Conservation (phyloP, 306 rosid genomes). For the Prunus campanulata region DNA sequence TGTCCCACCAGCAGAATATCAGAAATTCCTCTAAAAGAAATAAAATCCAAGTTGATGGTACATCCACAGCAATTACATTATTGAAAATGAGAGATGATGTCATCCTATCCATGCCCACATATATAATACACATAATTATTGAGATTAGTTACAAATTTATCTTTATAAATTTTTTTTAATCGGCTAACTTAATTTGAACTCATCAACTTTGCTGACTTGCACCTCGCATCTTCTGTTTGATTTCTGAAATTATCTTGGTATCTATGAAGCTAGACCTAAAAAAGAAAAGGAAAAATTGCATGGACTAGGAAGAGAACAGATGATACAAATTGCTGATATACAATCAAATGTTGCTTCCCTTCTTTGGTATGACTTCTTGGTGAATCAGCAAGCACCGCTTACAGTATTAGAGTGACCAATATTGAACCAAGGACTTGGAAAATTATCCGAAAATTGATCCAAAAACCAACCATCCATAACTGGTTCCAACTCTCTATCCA, state of each 20-base stretch:
- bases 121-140: background rate
- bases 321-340: background rate
- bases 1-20: background rate
- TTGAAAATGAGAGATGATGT: background rate
- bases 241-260: background rate
- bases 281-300: background rate
- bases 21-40: background rate
- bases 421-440: constrained; percentile 24
- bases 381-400: constrained; percentile 17
- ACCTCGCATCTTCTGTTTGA: background rate
- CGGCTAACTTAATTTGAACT: background rate
- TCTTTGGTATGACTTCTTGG: background rate
- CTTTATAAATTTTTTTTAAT: background rate
- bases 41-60: constrained; percentile 16
- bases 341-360: background rate
- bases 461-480: constrained; percentile 28
- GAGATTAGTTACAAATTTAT: background rate
- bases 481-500: constrained; percentile 16
- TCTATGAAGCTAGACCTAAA: background rate
- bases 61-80: background rate
- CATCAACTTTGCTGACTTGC: background rate
- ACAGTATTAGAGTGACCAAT: constrained; percentile 18
- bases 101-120: background rate
- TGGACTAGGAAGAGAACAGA: background rate
- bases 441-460: constrained; percentile 17